These are phyloP conservation scores for Mycena metata DNA, from an alignment of 768 basidiomycete genomes.

Conservation along the genomic window DNA sequence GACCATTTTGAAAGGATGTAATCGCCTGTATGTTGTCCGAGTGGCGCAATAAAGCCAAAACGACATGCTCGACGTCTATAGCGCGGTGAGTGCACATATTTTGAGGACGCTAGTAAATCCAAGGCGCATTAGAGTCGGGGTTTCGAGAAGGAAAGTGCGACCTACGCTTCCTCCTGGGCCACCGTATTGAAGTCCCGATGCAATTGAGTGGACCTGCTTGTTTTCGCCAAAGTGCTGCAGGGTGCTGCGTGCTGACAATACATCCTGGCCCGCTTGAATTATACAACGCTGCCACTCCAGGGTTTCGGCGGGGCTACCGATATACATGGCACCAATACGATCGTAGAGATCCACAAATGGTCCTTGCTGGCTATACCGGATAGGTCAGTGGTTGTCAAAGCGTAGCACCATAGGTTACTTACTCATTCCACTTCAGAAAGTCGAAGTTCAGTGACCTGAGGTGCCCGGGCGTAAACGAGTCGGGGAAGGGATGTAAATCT, in stretches of 20 bases:
- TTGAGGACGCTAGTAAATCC: neutral
- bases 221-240: neutral
- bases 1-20: too few relatives aligned
- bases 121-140: neutral
- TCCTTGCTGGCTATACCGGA: neutral
- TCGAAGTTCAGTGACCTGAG: neutral
- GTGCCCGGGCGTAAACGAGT: neutral
- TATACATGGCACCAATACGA: neutral
- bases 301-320: neutral
- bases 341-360: neutral
- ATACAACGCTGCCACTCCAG: neutral
- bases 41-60: neutral
- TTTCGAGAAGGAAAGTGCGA: neutral
- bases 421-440: neutral
- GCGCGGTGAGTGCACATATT: neutral
- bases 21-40: too few relatives aligned
- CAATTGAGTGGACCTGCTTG: neutral
- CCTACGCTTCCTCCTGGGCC: neutral
- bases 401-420: neutral
- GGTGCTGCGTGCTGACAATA: neutral
- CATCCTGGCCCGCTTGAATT: neutral
- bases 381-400: too few relatives aligned
- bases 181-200: neutral
- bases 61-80: neutral
- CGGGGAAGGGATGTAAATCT: neutral